Base-by-base conservation (phyloP, 352 stramenopile species). In the Phytophthora tentaculata region DNA sequence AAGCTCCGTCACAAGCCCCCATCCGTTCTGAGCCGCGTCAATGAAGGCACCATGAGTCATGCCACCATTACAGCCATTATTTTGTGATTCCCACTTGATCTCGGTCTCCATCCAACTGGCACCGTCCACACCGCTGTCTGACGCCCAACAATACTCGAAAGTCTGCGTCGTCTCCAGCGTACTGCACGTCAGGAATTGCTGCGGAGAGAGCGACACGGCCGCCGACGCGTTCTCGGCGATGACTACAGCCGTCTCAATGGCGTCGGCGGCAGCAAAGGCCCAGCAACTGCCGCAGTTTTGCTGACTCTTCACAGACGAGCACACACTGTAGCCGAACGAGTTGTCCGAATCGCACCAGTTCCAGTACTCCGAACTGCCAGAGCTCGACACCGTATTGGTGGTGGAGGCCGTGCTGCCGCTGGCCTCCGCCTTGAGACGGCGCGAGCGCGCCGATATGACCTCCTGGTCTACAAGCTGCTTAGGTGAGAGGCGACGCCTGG, bases 21-120 rank as follows among this genome's bases (percentile, higher is more conserved):
- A 86, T 13, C 75, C 57, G 23, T 83, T 79, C 66, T 87, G 74
- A 5, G 81, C 84, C 0, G 86, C 84, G 44, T 94, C 86, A 45
- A 88, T 84, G 60, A 94, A 90, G 22, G 86, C 86, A 12, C 85
- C 85, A 59, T 94, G 86, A 14, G 86, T 94, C 86, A 94, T 94
- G 22, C 86, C 86, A 60, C 86, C 86, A 37, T 91, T 82, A 26
- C 86, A 94, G n/a, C 83, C 84, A 22, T 91, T 64, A 71, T 94
- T 94, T 35, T 72, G 73, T 9, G 84, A 91, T 56, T 91, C 84
- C 86, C 86, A 94, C 58, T 80, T 90, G 55, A 92, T 91, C 56
- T 74, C 68, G 17, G 78, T 66, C 12, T 78, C 63, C 26, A 94
- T 71, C 86, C 86, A 94, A 13, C 76, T 67, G 2, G 81, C 80